A percentile compares a stretch with the other conserved stretches of the same genome.
These are phyloP conservation scores for Phialophora macrospora DNA, from an alignment of 2,329 filamentous ascomycete species.

Conservation along the genomic window DNA sequence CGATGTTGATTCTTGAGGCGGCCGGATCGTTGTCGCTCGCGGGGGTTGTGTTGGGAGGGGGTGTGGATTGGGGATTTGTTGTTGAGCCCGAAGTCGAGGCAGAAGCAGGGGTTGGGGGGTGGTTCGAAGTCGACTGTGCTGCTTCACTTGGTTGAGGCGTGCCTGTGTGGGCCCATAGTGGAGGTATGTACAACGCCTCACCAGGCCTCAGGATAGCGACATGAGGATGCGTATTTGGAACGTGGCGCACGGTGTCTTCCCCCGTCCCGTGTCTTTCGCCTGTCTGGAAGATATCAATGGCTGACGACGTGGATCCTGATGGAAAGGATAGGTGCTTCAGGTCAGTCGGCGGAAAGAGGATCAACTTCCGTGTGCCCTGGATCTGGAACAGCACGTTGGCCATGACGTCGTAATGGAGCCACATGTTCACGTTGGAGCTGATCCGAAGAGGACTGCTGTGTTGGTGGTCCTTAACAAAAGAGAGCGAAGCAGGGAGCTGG, in stretches of 20 bases:
- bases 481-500: conserved; percentile 65
- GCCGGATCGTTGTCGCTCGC: neutral
- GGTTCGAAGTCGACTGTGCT: neutral
- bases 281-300: conserved; percentile 70
- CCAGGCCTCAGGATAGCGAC: conserved; percentile 70
- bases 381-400: conserved; percentile 86
- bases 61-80: neutral
- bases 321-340: conserved; percentile 71
- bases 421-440: conserved; percentile 80
- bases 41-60: neutral
- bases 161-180: conserved; percentile 82
- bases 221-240: conserved; percentile 68
- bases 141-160: conserved; percentile 55
- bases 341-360: conserved; percentile 79
- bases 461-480: conserved; percentile 62
- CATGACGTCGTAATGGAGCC: conserved; percentile 89
- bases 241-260: conserved; percentile 56
- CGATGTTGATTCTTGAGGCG: conserved; percentile 62
- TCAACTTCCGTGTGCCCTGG: conserved; percentile 70
- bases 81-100: conserved; percentile 29
- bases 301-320: conserved; percentile 79
- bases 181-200: conserved; percentile 79
- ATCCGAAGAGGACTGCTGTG: conserved; percentile 82
- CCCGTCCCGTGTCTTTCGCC: conserved; percentile 30
- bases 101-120: neutral